phyloP scores from a whole-genome alignment of 2,329 filamentous ascomycete species.

The Macrophomina pseudophaseolina region DNA sequence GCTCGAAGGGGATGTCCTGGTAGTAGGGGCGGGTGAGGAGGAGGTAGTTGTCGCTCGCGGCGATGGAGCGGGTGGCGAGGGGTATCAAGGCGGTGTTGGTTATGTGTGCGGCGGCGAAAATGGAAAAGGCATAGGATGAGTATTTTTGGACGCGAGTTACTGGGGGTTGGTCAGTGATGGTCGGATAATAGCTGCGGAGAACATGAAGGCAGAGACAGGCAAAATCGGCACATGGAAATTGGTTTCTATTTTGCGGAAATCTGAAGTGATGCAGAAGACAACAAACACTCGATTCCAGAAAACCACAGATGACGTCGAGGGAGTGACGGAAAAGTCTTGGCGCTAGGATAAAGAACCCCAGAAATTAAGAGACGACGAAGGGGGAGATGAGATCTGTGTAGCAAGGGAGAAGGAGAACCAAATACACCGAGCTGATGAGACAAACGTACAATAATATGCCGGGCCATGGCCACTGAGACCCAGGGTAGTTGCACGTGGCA shows the following conservation, averaged over 20 bases:
- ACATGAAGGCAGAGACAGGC: too few species aligned
- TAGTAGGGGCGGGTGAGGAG: conserved; percentile 92
- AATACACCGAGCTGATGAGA: background rate
- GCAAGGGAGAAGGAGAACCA: background rate
- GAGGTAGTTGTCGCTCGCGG: conserved; percentile 79
- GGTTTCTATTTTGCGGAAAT: too few species aligned
- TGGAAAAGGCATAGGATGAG: conserved; percentile 69
- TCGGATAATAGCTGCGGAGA: too few species aligned
- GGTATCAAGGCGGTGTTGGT: conserved; percentile 52
- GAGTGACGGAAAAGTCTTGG: background rate
- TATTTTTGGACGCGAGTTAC: conserved; percentile 83
- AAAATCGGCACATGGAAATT: too few species aligned
- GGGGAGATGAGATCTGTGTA: background rate
- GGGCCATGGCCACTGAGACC: conserved; percentile 71
- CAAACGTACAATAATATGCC: conserved; percentile 73
- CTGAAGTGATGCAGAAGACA: background rate
- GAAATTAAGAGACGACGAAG: background rate
- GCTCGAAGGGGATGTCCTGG: conserved; percentile 77
- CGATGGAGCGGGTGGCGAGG: conserved; percentile 54
- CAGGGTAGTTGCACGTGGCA: conserved; percentile 46
- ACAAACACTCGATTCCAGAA: too few species aligned
- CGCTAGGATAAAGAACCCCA: background rate
- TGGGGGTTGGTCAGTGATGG: conserved; percentile 39
- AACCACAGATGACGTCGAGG: background rate
- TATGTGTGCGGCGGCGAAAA: conserved; percentile 50